Percentiles rank a stretch among this genome's conserved stretches.
Evolutionary conservation across 1,284 basidiomycete species (phyloP).

Genomic region (Cutaneotrichosporon mucoides): DNA sequence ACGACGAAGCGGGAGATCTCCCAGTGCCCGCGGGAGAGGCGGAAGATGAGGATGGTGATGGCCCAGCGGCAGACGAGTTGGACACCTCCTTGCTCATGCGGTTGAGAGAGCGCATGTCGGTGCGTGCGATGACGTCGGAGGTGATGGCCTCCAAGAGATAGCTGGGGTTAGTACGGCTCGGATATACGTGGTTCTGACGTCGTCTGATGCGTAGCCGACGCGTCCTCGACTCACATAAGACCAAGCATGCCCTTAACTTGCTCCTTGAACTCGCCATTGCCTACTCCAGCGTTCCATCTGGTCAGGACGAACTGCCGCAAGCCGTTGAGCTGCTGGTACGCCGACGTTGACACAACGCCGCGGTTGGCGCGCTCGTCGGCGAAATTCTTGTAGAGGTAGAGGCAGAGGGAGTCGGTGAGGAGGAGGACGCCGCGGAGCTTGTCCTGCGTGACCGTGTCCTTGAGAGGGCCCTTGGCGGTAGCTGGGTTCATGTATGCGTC

Average conservation of each 20-base stretch:
- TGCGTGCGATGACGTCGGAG: constrained; percentile 30
- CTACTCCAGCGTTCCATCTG: constrained; percentile 34
- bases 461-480: constrained; percentile 24
- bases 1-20: constrained; percentile 19
- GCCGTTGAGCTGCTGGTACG: constrained; percentile 32
- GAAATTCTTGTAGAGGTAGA: constrained; percentile 53
- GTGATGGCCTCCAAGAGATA: constrained; percentile 46
- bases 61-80: constrained; percentile 18
- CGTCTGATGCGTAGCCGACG: neutral
- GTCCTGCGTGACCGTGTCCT: constrained; percentile 25
- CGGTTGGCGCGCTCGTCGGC: constrained; percentile 48
- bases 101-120: constrained; percentile 30
- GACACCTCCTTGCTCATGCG: constrained; percentile 26
- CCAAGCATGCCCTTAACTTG: constrained; percentile 42
- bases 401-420: constrained; percentile 52
- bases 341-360: constrained; percentile 26
- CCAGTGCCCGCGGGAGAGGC: constrained; percentile 15
- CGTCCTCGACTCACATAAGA: constrained; percentile 35
- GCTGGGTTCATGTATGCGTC: constrained; percentile 34
- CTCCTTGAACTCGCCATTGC: constrained; percentile 23
- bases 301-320: constrained; percentile 32
- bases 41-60: constrained; percentile 18
- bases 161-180: constrained; percentile 18
- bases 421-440: constrained; percentile 45
- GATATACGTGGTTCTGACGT: neutral